phyloP scores from a whole-genome alignment of 2,329 filamentous ascomycete species.

The Trichoderma arundinaceum region DNA sequence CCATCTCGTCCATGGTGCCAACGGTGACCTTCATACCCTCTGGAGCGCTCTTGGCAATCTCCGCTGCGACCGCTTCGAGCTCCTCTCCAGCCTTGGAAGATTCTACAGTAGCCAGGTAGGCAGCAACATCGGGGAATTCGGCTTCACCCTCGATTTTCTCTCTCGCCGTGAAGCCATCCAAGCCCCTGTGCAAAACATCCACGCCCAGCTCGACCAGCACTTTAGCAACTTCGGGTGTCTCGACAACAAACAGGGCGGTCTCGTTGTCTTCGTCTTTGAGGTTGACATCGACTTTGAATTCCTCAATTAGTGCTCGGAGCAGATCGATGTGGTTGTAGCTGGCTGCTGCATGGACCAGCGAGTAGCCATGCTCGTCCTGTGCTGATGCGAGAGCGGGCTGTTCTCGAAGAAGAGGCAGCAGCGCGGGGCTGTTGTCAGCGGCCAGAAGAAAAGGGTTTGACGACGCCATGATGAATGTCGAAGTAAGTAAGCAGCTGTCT shows the following conservation, averaged over 20 bases:
- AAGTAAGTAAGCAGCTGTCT: too few species aligned
- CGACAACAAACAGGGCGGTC: conserved; percentile 92
- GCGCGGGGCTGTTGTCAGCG: conserved; percentile 76
- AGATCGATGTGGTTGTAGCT: conserved; percentile 90
- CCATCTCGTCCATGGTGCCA: conserved; percentile 70
- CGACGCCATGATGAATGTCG: conserved; percentile 48
- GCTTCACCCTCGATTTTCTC: conserved; percentile 81
- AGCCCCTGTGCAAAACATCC: conserved; percentile 68
- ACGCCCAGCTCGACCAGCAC: conserved; percentile 80
- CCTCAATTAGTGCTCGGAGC: conserved; percentile 73
- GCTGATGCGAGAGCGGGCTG: conserved; percentile 76
- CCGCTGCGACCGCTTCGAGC: conserved; percentile 41
- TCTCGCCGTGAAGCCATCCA: conserved; percentile 77
- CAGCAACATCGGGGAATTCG: conserved; percentile 76
- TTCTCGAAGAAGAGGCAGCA: conserved; percentile 75
- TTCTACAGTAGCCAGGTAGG: conserved; percentile 63
- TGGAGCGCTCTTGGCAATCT: conserved; percentile 58
- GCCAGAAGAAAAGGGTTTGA: conserved; percentile 75
- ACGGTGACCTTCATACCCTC: conserved; percentile 79
- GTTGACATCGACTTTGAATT: conserved; percentile 80
- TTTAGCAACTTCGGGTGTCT: conserved; percentile 78
- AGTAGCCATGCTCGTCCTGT: conserved; percentile 93
- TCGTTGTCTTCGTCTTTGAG: conserved; percentile 89
- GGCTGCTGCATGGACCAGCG: conserved; percentile 87
- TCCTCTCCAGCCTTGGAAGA: conserved; percentile 38